Conservation (phyloP, 331 rosid species). For the Saraca asoca region DNA sequence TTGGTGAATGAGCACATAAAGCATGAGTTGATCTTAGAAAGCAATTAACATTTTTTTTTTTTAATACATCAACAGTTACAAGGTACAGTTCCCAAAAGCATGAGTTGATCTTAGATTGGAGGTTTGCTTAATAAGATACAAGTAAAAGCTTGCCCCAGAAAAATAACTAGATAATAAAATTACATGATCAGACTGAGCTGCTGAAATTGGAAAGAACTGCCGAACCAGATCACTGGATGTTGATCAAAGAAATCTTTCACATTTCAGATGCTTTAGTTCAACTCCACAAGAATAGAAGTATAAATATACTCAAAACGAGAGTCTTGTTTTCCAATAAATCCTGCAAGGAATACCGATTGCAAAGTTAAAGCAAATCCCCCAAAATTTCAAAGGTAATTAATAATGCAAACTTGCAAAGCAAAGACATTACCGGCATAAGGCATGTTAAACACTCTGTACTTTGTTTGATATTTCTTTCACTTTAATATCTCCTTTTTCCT, state of each 20-base stretch:
- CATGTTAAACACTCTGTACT: conserved; percentile 71
- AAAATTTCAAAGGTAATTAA: conserved; percentile 1
- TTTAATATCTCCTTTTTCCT: conserved; percentile 75
- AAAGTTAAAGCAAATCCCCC: conserved; percentile 22
- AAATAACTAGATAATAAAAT: conserved; percentile 32
- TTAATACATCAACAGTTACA: conserved; percentile 37
- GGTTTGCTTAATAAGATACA: conserved; percentile 29
- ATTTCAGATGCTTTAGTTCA: conserved; percentile 45
- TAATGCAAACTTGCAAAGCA: conserved; percentile 7
- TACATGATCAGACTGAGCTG: conserved; percentile 40
- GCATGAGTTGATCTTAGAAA: conserved; percentile 2
- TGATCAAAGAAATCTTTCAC: conserved; percentile 45
- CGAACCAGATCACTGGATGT: conserved; percentile 34
- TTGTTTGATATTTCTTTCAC: conserved; percentile 74
- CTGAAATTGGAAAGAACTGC: conserved; percentile 41
- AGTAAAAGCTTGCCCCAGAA: conserved; percentile 36
- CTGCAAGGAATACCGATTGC: conserved; percentile 42
- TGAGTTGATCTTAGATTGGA: conserved; percentile 29
- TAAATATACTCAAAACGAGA: conserved; percentile 52
- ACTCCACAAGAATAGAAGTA: conserved; percentile 53
- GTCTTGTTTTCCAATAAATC: conserved; percentile 48
- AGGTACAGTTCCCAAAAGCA: conserved; percentile 38
- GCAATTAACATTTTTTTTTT: conserved; percentile 27
- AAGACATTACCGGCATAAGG: conserved; percentile 36
- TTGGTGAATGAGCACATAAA: neutral